A percentile compares a stretch with the other conserved stretches of the same genome.
phyloP scores from a whole-genome alignment of 768 basidiomycete genomes.

The Suillus occidentalis region DNA sequence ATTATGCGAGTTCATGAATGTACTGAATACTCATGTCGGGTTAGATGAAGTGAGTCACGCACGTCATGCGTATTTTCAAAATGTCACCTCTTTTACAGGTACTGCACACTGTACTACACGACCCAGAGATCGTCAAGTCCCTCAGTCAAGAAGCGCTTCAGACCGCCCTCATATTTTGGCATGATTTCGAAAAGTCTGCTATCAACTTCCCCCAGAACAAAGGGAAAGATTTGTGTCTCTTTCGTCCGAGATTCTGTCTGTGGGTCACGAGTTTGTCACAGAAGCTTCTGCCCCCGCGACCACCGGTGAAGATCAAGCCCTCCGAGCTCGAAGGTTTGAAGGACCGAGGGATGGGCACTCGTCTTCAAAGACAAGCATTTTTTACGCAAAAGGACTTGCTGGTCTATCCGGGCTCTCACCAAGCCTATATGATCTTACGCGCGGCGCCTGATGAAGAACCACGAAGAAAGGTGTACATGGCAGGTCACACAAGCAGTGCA shows the following conservation, averaged over 20 bases:
- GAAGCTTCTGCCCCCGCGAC: constrained; percentile 61
- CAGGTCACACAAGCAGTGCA: constrained; percentile 71
- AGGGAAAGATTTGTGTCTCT: constrained; percentile 84
- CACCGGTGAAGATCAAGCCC: constrained; percentile 66
- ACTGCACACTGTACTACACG: constrained; percentile 66
- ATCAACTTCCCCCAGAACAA: constrained; percentile 77
- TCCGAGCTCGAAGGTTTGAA: constrained; percentile 72
- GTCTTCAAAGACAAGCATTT: constrained; percentile 71
- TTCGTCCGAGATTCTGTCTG: constrained; percentile 84
- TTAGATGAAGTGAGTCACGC: constrained; percentile 73
- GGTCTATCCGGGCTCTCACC: constrained; percentile 83
- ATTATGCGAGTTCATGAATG: constrained; percentile 97
- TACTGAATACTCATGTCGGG: constrained; percentile 90
- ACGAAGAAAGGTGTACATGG: constrained; percentile 78
- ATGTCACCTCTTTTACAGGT: constrained; percentile 43
- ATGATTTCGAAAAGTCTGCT: constrained; percentile 97
- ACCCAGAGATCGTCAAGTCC: constrained; percentile 62
- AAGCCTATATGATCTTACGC: constrained; percentile 92
- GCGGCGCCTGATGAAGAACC: constrained; percentile 85
- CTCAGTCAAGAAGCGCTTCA: constrained; percentile 75
- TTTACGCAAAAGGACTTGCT: constrained; percentile 74
- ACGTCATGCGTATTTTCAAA: background rate
- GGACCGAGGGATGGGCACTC: constrained; percentile 73
- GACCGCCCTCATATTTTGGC: constrained; percentile 91
- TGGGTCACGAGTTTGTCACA: constrained; percentile 84